Conservation (phyloP, 2,329 filamentous ascomycete species). For the Pseudohalonectria lignicola region DNA sequence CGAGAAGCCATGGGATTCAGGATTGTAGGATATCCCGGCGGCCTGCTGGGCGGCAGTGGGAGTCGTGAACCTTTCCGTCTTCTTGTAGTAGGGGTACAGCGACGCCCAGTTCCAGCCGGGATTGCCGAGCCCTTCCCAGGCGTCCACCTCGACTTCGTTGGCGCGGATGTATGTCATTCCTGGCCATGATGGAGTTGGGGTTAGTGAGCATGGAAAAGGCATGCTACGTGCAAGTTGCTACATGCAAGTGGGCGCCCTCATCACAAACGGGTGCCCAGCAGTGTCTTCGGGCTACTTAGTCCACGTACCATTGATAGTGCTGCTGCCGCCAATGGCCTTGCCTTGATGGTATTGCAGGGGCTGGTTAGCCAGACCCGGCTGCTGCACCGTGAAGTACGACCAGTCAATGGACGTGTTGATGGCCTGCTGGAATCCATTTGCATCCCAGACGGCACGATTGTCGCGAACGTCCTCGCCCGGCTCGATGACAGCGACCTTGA, state of each 20-base stretch:
- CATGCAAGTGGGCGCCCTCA: too few species aligned
- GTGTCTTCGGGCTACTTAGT: not conserved
- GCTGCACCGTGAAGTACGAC: conserved; percentile 17
- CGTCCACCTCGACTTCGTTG: conserved; percentile 17
- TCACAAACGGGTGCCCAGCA: too few species aligned
- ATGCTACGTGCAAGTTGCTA: too few species aligned
- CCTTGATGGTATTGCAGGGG: conserved; percentile 26
- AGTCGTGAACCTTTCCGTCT: conserved; percentile 12
- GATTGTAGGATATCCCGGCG: conserved; percentile 22
- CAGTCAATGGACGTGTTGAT: conserved; percentile 8
- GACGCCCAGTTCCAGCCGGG: conserved; percentile 13
- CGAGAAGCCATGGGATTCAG: conserved; percentile 19
- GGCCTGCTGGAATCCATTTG: conserved; percentile 1
- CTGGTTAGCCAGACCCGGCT: conserved; percentile 23
- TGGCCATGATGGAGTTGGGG: not conserved
- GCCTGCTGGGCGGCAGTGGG: conserved; percentile 6
- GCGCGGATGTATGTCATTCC: conserved; percentile 21
- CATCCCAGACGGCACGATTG: conserved; percentile 9
- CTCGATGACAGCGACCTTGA: conserved; percentile 25
- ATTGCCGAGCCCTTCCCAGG: conserved; percentile 21
- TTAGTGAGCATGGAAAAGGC: too few species aligned
- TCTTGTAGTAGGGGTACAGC: conserved; percentile 12
- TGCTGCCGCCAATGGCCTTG: conserved; percentile 32
- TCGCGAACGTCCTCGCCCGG: conserved; percentile 8
- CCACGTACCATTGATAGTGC: not conserved